A percentile compares a stretch with the other conserved stretches of the same genome.
Conservation (phyloP, 352 stramenopile species). For the Globisporangium solare region DNA sequence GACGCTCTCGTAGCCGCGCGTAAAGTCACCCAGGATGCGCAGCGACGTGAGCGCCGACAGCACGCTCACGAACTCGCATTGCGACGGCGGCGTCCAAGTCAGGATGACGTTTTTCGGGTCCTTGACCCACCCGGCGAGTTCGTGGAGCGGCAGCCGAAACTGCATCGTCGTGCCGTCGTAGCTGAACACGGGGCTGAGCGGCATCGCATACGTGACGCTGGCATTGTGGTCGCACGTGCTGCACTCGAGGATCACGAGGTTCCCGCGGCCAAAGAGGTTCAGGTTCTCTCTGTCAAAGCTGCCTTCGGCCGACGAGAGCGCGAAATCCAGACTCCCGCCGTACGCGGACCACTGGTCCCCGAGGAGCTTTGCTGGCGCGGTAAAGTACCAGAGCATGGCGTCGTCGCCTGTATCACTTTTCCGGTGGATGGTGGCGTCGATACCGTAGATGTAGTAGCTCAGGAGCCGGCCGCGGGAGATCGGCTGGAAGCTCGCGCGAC, state of each 20-base stretch:
- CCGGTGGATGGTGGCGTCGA: slow-evolving; percentile 64
- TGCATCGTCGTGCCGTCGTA: slow-evolving; percentile 82
- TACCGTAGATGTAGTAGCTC: slow-evolving; percentile 89
- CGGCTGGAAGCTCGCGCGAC: slow-evolving; percentile 39
- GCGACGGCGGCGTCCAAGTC: slow-evolving; percentile 53
- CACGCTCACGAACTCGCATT: slow-evolving; percentile 88
- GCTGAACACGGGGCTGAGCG: slow-evolving; percentile 60
- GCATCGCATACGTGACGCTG: slow-evolving; percentile 84
- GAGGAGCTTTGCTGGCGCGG: slow-evolving; percentile 74
- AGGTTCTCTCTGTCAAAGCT: slow-evolving; percentile 80
- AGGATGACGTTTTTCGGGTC: slow-evolving; percentile 89
- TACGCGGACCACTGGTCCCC: slow-evolving; percentile 88
- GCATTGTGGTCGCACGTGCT: slow-evolving; percentile 72
- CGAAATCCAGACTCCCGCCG: slow-evolving; percentile 87
- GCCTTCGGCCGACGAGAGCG: slow-evolving; percentile 86
- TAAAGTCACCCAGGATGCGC: slow-evolving; percentile 91
- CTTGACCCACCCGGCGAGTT: slow-evolving; percentile 85
- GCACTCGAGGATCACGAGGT: slow-evolving; percentile 87
- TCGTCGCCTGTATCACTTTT: slow-evolving; percentile 66
- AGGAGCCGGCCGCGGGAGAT: slow-evolving; percentile 66
- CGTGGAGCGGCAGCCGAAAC: slow-evolving; percentile 76
- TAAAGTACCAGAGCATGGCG: slow-evolving; percentile 86
- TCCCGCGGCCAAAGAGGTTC: slow-evolving; percentile 52
- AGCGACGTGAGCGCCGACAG: slow-evolving; percentile 80
- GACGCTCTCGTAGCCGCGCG: slow-evolving; percentile 85